These are phyloP conservation scores for Nothopassalora personata DNA, from an alignment of 2,329 filamentous ascomycete genomes.

Conservation along the genomic window DNA sequence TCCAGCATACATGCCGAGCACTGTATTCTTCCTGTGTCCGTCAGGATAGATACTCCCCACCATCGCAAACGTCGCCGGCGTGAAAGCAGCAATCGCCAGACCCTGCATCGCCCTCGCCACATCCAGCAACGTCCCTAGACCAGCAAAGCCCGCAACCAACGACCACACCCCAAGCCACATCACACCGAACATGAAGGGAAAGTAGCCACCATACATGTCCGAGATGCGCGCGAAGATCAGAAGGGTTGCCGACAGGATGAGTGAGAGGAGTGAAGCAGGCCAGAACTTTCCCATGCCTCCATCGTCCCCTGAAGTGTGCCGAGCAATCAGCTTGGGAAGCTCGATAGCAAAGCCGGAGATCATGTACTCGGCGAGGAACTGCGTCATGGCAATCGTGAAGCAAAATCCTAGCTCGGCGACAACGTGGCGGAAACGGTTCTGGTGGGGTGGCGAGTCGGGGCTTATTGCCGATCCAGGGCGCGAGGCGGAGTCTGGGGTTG, in stretches of 20 bases:
- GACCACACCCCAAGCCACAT: constrained; percentile 34
- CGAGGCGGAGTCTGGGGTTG: background rate
- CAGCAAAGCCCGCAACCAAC: constrained; percentile 30
- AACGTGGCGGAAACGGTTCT: constrained; percentile 27
- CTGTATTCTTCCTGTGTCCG: constrained; percentile 31
- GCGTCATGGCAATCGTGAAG: constrained; percentile 34
- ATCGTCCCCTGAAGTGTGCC: constrained; percentile 6
- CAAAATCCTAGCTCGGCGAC: constrained; percentile 31
- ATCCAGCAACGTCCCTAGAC: constrained; percentile 25
- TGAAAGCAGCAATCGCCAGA: constrained; percentile 33
- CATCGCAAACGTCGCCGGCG: constrained; percentile 32
- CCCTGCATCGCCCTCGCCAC: constrained; percentile 35
- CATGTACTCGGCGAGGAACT: constrained; percentile 35
- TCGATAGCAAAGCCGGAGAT: constrained; percentile 35
- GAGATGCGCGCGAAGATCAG: constrained; percentile 32
- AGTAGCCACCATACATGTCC: constrained; percentile 35
- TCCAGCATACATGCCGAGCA: constrained; percentile 34
- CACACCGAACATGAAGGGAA: constrained; percentile 32
- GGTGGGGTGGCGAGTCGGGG: constrained; percentile 1
- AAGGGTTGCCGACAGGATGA: constrained; percentile 31
- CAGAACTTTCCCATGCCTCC: constrained; percentile 29
- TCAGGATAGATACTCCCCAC: constrained; percentile 31
- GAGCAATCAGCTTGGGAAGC: constrained; percentile 26
- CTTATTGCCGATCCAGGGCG: background rate
- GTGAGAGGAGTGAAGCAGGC: constrained; percentile 33